Base-by-base conservation (phyloP, 768 basidiomycete species). In the Tephrocybe sp. region DNA sequence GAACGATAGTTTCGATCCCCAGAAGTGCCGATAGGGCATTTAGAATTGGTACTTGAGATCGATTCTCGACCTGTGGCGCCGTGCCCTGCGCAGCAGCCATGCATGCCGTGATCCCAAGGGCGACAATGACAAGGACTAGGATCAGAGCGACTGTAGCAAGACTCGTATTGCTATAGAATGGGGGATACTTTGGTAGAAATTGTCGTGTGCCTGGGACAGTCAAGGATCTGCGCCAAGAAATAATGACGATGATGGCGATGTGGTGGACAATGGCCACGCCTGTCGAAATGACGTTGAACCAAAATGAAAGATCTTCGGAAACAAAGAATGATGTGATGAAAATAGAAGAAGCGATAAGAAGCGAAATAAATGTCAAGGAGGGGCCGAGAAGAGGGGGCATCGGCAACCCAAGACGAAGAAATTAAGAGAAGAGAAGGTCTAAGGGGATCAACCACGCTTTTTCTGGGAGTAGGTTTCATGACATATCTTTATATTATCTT, bases 291-390 rank as follows among this genome's bases (percentile, higher is more conserved):
- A 41, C 41, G 19, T 53, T 49, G 27, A 56, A 46, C 49, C 54
- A 53, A 9, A 56, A 34, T 18, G 54, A 45, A 19, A 56, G 21
- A 41, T 40, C 34, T 30, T 43, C 30, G 41, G 39, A 51, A 29
- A 46, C 36, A 33, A 57, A 34, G 12, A 57, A 38, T 3, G 56
- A 57, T 13, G 42, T 25, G 25, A 52, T 43, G 30, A 57, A 50
- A 3, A 53, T 48, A 5, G 49, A 22, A 15, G 42, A 39, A 5
- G 54, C 36, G 42, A 56, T 21, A 27, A 57, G 24, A 27, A 47
- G 19, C 12, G 51, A 57, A 12, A 53, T 16, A 38, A 42, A 42
- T 4, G 45, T 53, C 10, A 57, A 44, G 18, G 2, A 44, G 24
- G 16, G 42, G 47, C n/a, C 18, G 13, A 23, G 4, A 21, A 53